These are phyloP conservation scores for Calonectria ilicicola DNA, from an alignment of 2,329 filamentous ascomycete species.

Conservation along the genomic window DNA sequence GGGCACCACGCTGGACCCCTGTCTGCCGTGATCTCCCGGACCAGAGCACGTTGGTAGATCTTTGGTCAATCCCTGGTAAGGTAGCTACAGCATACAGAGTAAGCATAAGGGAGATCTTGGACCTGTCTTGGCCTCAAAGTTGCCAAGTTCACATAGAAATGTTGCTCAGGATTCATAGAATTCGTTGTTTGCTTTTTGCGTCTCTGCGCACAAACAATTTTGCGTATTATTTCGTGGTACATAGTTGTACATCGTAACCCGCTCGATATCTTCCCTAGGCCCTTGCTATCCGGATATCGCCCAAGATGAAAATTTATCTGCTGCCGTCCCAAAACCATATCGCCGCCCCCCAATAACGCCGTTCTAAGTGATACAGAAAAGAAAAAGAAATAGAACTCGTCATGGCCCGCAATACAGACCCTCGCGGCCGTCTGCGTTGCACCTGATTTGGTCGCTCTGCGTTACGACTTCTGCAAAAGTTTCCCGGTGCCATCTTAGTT, in stretches of 20 bases:
- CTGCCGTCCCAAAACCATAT: background rate
- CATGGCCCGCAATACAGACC: background rate
- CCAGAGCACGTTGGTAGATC: background rate
- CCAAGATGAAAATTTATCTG: background rate
- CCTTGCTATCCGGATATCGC: background rate
- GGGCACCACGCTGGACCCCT: background rate
- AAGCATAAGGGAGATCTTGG: background rate
- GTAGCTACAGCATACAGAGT: background rate
- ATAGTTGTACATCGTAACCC: background rate
- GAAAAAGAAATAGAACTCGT: background rate
- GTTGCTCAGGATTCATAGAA: background rate
- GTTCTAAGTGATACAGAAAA: background rate
- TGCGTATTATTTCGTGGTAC: background rate
- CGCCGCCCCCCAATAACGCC: background rate
- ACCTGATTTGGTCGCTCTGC: background rate
- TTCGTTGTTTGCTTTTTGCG: background rate
- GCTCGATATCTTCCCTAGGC: background rate
- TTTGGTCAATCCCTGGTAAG: background rate
- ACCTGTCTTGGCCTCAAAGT: background rate
- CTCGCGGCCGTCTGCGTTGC: background rate
- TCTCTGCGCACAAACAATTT: background rate
- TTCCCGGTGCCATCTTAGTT: background rate
- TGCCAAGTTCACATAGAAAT: background rate
- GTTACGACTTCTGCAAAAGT: background rate
- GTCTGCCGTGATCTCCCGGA: constrained; percentile 4